Percentiles rank a stretch among this genome's conserved stretches.
These are phyloP conservation scores for Plectranthus barbatus DNA, from an alignment of 257 asterid species.

Conservation along the genomic window DNA sequence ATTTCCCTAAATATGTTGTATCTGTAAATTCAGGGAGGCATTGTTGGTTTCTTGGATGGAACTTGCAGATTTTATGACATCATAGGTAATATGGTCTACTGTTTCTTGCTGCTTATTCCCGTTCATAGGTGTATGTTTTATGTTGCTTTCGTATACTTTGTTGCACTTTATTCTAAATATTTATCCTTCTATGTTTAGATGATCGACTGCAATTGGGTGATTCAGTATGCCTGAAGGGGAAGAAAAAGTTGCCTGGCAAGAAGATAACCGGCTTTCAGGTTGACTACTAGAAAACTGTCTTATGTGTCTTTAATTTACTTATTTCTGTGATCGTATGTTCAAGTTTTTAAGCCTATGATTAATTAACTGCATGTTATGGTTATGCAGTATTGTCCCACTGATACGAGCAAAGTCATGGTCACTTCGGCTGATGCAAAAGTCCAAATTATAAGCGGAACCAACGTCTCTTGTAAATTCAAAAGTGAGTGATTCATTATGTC, in stretches of 20 bases:
- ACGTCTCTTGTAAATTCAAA: slow-evolving; percentile 62
- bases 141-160: not conserved
- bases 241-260: slow-evolving; percentile 61
- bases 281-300: not conserved
- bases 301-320: not conserved
- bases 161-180: not conserved
- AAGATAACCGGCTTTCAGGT: slow-evolving; percentile 93
- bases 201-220: slow-evolving; percentile 58
- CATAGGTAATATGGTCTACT: slow-evolving; percentile 33
- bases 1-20: not conserved
- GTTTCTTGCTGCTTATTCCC: not conserved
- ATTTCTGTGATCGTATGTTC: no score
- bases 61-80: slow-evolving; percentile 61
- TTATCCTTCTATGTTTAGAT: slow-evolving; percentile 24
- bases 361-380: no score
- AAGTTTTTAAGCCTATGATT: no score
- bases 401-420: slow-evolving; percentile 72
- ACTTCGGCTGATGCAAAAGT: slow-evolving; percentile 82
- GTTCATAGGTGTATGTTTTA: no score
- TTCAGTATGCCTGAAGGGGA: slow-evolving; percentile 57
- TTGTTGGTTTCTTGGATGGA: slow-evolving; percentile 81
- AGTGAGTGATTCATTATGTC: slow-evolving; percentile 27
- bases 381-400: slow-evolving; percentile 69
- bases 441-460: slow-evolving; percentile 53
- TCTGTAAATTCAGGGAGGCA: slow-evolving; percentile 56